These are phyloP conservation scores for Thraustotheca clavata DNA, from an alignment of 352 stramenopile genomes.

Conservation along the genomic window DNA sequence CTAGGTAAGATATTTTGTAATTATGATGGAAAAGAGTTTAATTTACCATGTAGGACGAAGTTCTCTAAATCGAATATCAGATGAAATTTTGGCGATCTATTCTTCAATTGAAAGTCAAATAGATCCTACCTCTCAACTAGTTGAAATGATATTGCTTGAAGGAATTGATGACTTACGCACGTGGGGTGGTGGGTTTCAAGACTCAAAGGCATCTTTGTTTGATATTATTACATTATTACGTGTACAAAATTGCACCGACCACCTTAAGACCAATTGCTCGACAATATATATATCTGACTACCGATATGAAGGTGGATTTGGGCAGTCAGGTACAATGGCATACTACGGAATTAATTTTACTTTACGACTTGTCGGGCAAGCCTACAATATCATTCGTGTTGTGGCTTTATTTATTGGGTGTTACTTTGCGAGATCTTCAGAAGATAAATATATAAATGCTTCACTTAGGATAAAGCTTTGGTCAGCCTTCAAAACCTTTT, in stretches of 20 bases:
- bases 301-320: not conserved
- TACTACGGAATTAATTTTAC: not conserved
- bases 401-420: not conserved
- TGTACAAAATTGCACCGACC: not conserved
- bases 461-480: not conserved
- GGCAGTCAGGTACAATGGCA: not conserved
- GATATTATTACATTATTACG: not conserved
- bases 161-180: not conserved
- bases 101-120: too few relatives aligned
- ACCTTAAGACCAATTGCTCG: not conserved
- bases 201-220: not conserved
- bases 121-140: not conserved
- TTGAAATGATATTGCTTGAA: not conserved
- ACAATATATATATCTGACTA: not conserved
- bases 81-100: too few relatives aligned
- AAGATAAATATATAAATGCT: not conserved
- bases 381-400: constrained; percentile 3
- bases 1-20: not conserved
- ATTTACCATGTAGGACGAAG: too few relatives aligned
- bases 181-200: not conserved
- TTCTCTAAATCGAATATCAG: too few relatives aligned
- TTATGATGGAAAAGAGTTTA: too few relatives aligned
- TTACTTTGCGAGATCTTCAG: not conserved
- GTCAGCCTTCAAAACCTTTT: not conserved
- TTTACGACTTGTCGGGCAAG: not conserved